Evolutionary conservation across 2,329 filamentous ascomycete species (phyloP), one percentile per base, ranked within the genome.

Genomic region (Ophiosphaerella narmari): DNA sequence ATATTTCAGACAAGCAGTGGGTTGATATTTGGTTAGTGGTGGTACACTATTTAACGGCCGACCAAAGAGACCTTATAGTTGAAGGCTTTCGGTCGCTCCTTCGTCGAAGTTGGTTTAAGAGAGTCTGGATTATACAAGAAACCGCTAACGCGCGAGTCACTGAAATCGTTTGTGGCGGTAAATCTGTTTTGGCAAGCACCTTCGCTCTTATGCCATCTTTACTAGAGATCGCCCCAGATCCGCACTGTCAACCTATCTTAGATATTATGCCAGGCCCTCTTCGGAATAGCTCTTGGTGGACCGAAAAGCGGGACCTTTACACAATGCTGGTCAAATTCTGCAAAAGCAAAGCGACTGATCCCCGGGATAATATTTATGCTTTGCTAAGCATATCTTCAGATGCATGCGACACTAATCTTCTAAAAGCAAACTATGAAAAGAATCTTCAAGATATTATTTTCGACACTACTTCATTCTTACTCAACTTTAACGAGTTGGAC

Each of bases 81-180:
- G 13, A 43, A 16, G 58, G 48, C 5, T 16, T 57, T 4, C 5
- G 39, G 2, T 32, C 3, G 5, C 37, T 63, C 5, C 23, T 61
- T 23, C 1, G 13, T 1, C n/a, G 59, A 34, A 9, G 31, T n/a
- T 64, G 60, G 57, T 64, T 64, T 34, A 34, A 48, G 7, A 46
- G 57, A 34, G 48, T 60, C 0, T 62, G 59, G 57, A 54, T 60
- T 33, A 16, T 63, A 14, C 59, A 62, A 46, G 60, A 63, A 50
- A 50, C 57, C 2, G 58, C 53, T 4, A 60, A 57, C 26, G 59
- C 60, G n/a, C 36, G 46, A 40, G 23, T 26, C 8, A 54, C 49
- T 5, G 39, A n/a, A 23, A 39, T 60, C 3, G 18, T 21, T 3
- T 52, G 50, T 16, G 59, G 60, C 9, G 34, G 11, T 5, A 46